Evolutionary conservation across 306 rosid genomes (phyloP).

Genomic region (Cicer bijugum): DNA sequence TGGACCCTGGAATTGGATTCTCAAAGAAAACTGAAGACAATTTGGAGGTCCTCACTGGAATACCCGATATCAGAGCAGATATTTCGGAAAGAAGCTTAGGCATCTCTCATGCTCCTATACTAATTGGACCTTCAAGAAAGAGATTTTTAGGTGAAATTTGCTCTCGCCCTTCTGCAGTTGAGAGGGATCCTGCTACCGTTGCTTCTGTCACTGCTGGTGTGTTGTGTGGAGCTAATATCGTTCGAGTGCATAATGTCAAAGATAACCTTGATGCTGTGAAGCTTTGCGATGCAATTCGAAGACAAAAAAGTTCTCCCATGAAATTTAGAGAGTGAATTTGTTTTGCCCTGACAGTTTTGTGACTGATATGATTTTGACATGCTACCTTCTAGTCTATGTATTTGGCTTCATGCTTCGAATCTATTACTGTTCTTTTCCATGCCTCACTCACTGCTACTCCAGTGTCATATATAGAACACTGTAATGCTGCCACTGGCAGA

Average conservation of each 20-base stretch:
- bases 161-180: constrained; percentile 52
- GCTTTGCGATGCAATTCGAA: constrained; percentile 74
- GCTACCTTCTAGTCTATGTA: constrained; percentile 24
- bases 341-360: not conserved
- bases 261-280: constrained; percentile 78
- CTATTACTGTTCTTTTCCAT: not conserved
- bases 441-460: constrained; percentile 12
- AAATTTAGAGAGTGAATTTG: constrained; percentile 38
- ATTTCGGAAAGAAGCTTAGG: constrained; percentile 66
- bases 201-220: constrained; percentile 70
- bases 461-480: constrained; percentile 32
- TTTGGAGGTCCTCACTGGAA: constrained; percentile 66
- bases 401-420: not conserved
- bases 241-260: constrained; percentile 86
- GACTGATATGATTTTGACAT: not conserved
- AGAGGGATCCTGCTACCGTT: constrained; percentile 86
- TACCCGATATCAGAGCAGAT: constrained; percentile 65
- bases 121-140: constrained; percentile 91
- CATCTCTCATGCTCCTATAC: constrained; percentile 75
- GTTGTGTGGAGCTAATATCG: constrained; percentile 81
- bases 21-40: constrained; percentile 77
- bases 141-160: constrained; percentile 77
- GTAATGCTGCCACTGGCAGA: constrained; percentile 4
- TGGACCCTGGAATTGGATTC: constrained; percentile 91
- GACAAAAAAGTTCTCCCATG: constrained; percentile 48